These are phyloP conservation scores for Trichoderma sp. DNA, from an alignment of 2,329 filamentous ascomycete genomes.

Conservation along the genomic window DNA sequence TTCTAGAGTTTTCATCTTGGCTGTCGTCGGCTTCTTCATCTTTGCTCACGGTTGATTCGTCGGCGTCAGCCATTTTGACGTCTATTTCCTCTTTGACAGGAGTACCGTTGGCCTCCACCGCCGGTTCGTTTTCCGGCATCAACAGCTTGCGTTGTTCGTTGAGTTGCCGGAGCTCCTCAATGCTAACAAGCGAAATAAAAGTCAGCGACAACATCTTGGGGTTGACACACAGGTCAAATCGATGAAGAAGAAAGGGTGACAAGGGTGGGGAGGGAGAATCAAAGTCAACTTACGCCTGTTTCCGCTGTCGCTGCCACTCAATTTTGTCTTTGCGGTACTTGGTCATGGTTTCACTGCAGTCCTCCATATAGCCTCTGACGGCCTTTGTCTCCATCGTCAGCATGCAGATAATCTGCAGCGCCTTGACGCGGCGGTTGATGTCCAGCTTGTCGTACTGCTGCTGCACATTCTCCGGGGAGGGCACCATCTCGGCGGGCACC, in stretches of 20 bases:
- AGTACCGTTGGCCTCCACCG: conserved; percentile 58
- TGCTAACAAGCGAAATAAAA: conserved; percentile 45
- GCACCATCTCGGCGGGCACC: conserved; percentile 75
- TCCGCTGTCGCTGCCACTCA: conserved; percentile 79
- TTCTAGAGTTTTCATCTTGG: conserved; percentile 66
- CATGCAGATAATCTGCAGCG: conserved; percentile 83
- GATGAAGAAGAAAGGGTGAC: not conserved
- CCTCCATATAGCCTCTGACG: conserved; percentile 84
- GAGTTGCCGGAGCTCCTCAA: conserved; percentile 70
- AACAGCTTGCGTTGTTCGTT: conserved; percentile 74
- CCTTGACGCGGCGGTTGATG: conserved; percentile 78
- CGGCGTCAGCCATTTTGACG: conserved; percentile 62
- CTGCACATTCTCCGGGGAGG: conserved; percentile 72
- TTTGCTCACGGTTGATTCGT: conserved; percentile 59
- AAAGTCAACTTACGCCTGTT: conserved; percentile 57
- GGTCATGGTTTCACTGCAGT: conserved; percentile 93
- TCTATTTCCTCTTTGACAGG: conserved; percentile 55
- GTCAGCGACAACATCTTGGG: conserved; percentile 10
- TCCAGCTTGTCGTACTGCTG: conserved; percentile 75
- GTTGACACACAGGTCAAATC: too few relatives aligned
- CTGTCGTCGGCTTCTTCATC: conserved; percentile 67
- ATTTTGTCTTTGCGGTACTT: conserved; percentile 94
- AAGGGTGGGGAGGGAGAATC: not conserved
- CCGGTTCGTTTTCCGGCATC: conserved; percentile 70
- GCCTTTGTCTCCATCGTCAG: conserved; percentile 84